These are phyloP conservation scores for Henckelia pumila DNA, from an alignment of 257 asterid species.

Conservation along the genomic window DNA sequence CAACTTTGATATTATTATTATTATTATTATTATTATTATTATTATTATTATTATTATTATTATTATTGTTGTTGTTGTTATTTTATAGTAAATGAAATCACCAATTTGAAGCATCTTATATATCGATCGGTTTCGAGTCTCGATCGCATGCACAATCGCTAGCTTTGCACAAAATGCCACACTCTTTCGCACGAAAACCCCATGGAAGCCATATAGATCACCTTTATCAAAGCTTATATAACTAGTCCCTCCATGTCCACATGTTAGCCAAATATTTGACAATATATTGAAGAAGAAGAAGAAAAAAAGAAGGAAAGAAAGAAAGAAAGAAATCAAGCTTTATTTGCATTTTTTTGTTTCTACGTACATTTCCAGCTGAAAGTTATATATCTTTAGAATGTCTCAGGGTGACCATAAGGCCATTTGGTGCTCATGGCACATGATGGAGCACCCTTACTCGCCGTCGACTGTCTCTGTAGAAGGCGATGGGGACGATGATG, in stretches of 20 bases:
- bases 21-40: too few relatives aligned
- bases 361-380: neutral
- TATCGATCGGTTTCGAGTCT: neutral
- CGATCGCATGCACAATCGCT: conserved; percentile 18
- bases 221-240: conserved; percentile 8
- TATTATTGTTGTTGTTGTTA: too few relatives aligned
- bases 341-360: too few relatives aligned
- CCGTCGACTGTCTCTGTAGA: neutral
- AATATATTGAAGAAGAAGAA: too few relatives aligned
- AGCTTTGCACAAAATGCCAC: conserved; percentile 5
- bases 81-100: too few relatives aligned
- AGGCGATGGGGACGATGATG: conserved; percentile 15
- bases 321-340: too few relatives aligned
- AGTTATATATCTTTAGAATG: conserved; percentile 1
- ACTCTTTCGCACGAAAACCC: conserved; percentile 23
- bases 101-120: conserved; percentile 24
- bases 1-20: too few relatives aligned
- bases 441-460: too few relatives aligned
- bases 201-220: conserved; percentile 1
- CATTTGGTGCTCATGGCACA: conserved; percentile 14
- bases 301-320: too few relatives aligned
- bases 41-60: too few relatives aligned
- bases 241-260: conserved; percentile 5
- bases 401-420: neutral
- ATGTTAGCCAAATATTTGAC: neutral